These are phyloP conservation scores for Coemansia sp. DNA, from an alignment of 192 early-diverging fungal species.

Conservation along the genomic window DNA sequence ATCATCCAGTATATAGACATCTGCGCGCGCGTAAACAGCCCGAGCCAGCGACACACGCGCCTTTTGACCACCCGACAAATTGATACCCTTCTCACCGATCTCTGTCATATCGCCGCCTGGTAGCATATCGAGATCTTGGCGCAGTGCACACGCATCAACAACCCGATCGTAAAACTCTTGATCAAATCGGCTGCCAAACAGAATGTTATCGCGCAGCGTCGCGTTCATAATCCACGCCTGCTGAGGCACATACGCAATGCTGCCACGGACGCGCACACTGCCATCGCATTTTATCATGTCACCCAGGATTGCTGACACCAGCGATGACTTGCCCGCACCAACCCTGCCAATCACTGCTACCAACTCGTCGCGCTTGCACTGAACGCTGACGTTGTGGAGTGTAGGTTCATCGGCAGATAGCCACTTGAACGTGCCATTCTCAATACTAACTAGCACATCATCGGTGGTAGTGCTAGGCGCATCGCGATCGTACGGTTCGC, in stretches of 20 bases:
- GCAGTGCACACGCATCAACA: slow-evolving; percentile 59
- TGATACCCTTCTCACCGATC: slow-evolving; percentile 25
- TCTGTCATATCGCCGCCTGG: slow-evolving; percentile 49
- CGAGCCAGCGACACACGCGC: slow-evolving; percentile 27
- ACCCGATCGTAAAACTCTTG: slow-evolving; percentile 55
- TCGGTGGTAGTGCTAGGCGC: neutral
- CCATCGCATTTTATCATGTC: slow-evolving; percentile 51
- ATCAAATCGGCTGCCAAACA: slow-evolving; percentile 61
- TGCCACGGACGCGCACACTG: slow-evolving; percentile 21
- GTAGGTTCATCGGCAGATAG: slow-evolving; percentile 21
- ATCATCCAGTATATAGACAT: slow-evolving; percentile 70
- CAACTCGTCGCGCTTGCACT: slow-evolving; percentile 50
- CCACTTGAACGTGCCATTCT: slow-evolving; percentile 56
- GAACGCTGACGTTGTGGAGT: slow-evolving; percentile 35
- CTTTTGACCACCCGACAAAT: slow-evolving; percentile 20
- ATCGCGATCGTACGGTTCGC: slow-evolving; percentile 15
- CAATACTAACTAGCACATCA: slow-evolving; percentile 26
- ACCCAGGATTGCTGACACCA: slow-evolving; percentile 64
- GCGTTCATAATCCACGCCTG: slow-evolving; percentile 60
- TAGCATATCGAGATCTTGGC: slow-evolving; percentile 55
- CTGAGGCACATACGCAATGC: slow-evolving; percentile 61
- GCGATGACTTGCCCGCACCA: slow-evolving; percentile 63
- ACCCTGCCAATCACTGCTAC: slow-evolving; percentile 64
- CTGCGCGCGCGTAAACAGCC: slow-evolving; percentile 61
- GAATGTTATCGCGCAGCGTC: slow-evolving; percentile 63